Evolutionary conservation across 257 asterid species (phyloP), one percentile per base, ranked within the genome.

Genomic region (Solanum piurae): DNA sequence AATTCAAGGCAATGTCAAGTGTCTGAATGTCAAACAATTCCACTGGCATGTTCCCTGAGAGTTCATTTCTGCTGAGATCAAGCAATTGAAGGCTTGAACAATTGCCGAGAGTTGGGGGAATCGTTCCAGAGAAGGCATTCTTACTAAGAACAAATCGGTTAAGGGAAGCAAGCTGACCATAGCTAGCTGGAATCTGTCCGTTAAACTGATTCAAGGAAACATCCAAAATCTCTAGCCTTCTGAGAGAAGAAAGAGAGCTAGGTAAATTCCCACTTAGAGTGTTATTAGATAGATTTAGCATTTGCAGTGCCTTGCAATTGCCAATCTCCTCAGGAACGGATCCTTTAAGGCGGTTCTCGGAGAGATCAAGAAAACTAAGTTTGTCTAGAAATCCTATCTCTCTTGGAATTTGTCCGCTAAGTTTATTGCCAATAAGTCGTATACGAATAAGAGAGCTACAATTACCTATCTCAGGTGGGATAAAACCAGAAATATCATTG

Each of bases 311-410:
- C 86, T 84, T 89, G 88, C 98, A 95, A 80, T 93, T 90, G 2
- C 93, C 95, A 55, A 95, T 90, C 88, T 94, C 96, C 88, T 88
- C 94, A 83, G 98, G 98, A 23, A 95, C 85, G 7, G 86, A 52
- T 58, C 98, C 98, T 83, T 71, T 89, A 8, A 95, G 87, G 58
- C 77, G 90, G 85, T 94, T 94, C 68, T 91, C 86, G 4, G 98
- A 94, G n/a, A 95, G 71, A 82, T 95, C 98, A 72, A 95, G 96
- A 90, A 95, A 95, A 76, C 90, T 94, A n/a, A 95, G 95, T 46
- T 69, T 90, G 2, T 91, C 86, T 2, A 95, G 89, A 18, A 79
- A 87, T 20, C 98, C 94, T 3, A 95, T 90, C 80, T 92, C 97
- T 66, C 76, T 90, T 0, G 98, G 98, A 72, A 95, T 94, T 60